Percentiles rank a stretch among this genome's conserved stretches.
phyloP scores from a whole-genome alignment of 1,139 yeast genomes.

The Kluyveromyces sp. region DNA sequence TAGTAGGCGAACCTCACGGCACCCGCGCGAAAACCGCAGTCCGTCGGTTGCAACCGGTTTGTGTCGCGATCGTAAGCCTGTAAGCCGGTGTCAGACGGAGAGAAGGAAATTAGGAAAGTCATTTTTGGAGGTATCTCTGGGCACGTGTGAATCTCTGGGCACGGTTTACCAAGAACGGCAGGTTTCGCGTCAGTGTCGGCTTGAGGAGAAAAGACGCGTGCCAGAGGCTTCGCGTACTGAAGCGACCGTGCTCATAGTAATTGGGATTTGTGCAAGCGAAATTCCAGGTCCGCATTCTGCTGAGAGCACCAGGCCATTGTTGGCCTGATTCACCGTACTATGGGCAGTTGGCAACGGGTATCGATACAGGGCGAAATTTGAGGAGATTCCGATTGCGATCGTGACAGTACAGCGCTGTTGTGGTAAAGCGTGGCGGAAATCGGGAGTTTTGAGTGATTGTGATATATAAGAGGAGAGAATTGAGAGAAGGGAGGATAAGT shows the following conservation, averaged over 20 bases:
- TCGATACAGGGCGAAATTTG: not conserved
- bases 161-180: not conserved
- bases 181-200: not conserved
- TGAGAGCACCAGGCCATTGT: too few species aligned
- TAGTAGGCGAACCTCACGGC: not conserved
- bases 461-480: not conserved
- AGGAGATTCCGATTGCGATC: not conserved
- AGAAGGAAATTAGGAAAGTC: too few species aligned
- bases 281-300: not conserved
- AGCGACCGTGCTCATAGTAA: not conserved
- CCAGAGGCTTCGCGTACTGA: not conserved
- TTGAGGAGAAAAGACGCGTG: not conserved
- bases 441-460: not conserved
- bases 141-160: not conserved
- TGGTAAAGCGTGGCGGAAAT: not conserved
- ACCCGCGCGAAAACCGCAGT: not conserved
- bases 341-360: not conserved
- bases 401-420: not conserved
- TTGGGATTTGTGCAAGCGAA: not conserved
- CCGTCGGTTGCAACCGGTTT: not conserved
- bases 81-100: too few species aligned
- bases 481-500: too few species aligned
- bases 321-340: not conserved
- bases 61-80: not conserved
- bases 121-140: too few species aligned